phyloP scores from a whole-genome alignment of 1,284 basidiomycete species.

The Ganoderma sinense region DNA sequence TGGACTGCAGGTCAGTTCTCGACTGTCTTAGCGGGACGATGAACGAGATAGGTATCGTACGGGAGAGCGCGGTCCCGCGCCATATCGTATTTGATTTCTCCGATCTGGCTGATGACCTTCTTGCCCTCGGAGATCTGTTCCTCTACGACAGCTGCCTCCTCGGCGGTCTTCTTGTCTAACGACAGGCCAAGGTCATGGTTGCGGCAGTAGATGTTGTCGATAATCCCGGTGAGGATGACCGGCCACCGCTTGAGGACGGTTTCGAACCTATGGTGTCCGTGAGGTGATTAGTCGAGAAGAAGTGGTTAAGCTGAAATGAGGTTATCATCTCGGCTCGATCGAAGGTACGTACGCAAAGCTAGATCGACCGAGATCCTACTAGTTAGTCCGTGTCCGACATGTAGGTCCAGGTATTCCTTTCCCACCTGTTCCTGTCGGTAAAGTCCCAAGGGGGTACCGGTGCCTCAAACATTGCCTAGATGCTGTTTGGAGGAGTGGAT shows the following conservation, averaged over 20 bases:
- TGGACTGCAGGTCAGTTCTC: not conserved
- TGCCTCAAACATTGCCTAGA: constrained; percentile 29
- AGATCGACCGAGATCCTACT: not conserved
- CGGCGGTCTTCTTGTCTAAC: constrained; percentile 26
- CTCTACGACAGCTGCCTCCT: constrained; percentile 33
- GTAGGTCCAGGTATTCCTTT: not conserved
- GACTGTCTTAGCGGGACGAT: not conserved
- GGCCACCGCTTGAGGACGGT: constrained; percentile 85
- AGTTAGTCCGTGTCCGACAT: not conserved
- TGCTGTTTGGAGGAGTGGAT: not conserved
- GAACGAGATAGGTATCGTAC: constrained; percentile 49
- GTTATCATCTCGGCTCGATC: not conserved
- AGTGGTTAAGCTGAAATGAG: not conserved
- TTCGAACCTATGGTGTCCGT: constrained; percentile 51
- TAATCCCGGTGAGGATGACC: constrained; percentile 82
- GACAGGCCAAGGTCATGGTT: constrained; percentile 57
- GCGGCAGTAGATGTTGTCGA: constrained; percentile 73
- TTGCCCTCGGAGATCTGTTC: constrained; percentile 76
- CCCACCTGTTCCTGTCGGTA: constrained; percentile 31
- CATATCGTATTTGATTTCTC: constrained; percentile 92
- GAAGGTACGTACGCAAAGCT: constrained; percentile 33
- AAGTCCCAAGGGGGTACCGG: constrained; percentile 36
- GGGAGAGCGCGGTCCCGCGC: constrained; percentile 78
- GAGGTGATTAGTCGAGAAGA: not conserved
- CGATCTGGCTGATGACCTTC: constrained; percentile 79